Conservation (phyloP, 1,284 basidiomycete genomes). For the Neolentinus lepideus region DNA sequence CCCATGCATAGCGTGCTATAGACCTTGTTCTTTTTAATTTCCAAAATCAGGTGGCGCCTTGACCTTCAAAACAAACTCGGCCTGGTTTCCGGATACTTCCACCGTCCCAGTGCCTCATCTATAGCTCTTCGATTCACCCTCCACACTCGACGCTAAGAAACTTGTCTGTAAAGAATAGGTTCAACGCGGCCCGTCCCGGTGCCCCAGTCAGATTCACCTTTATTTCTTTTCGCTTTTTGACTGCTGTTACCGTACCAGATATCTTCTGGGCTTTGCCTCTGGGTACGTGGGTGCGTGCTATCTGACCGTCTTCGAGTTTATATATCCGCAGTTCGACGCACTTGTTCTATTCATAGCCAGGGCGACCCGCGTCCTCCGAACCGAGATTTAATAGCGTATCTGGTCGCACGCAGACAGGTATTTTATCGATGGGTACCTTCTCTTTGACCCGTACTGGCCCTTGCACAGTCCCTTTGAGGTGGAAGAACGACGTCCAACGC, state of each 20-base stretch:
- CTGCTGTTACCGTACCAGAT: slow-evolving; percentile 31
- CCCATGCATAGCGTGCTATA: no score
- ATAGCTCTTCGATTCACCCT: neutral
- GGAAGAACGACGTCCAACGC: slow-evolving; percentile 60
- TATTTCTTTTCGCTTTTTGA: slow-evolving; percentile 27
- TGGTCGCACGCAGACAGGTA: slow-evolving; percentile 62
- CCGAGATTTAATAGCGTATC: slow-evolving; percentile 52
- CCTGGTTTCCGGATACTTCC: no score
- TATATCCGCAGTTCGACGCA: slow-evolving; percentile 48
- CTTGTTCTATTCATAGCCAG: slow-evolving; percentile 58
- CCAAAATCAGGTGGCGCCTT: no score
- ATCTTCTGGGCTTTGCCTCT: slow-evolving; percentile 27
- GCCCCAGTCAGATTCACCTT: slow-evolving; percentile 17
- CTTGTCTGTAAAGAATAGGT: neutral
- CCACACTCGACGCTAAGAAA: neutral
- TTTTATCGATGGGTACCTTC: slow-evolving; percentile 45
- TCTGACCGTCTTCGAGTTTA: slow-evolving; percentile 38
- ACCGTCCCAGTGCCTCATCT: neutral
- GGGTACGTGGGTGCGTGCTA: slow-evolving; percentile 37
- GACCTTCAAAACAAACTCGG: no score
- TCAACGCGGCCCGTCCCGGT: neutral
- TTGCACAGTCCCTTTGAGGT: slow-evolving; percentile 36
- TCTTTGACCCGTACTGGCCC: slow-evolving; percentile 55
- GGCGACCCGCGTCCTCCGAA: slow-evolving; percentile 42
- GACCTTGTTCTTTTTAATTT: no score